Evolutionary conservation across 2,329 filamentous ascomycete species (phyloP).

Genomic region (Aspergillus calidoustus): DNA sequence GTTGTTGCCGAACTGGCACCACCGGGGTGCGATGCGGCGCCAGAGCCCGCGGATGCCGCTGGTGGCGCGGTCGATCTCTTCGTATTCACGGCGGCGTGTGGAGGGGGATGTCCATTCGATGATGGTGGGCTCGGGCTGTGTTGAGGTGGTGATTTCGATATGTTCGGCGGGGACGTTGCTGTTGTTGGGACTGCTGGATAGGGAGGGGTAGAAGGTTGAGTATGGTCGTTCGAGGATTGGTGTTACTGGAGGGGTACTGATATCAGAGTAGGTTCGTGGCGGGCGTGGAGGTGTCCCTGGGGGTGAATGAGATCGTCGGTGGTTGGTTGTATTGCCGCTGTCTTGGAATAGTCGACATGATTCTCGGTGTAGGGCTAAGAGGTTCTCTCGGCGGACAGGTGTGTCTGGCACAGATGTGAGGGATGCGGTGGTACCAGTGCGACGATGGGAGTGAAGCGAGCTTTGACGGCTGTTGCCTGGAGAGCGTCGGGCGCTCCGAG

Average conservation of each 20-base stretch:
- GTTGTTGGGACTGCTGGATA: not conserved
- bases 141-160: conserved; percentile 2
- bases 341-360: conserved; percentile 47
- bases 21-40: conserved; percentile 46
- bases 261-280: conserved; percentile 19
- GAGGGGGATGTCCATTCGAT: conserved; percentile 54
- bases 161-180: not conserved
- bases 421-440: conserved; percentile 28
- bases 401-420: conserved; percentile 31
- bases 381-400: conserved; percentile 37
- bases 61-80: conserved; percentile 58
- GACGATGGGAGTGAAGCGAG: conserved; percentile 36
- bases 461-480: conserved; percentile 33
- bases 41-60: conserved; percentile 49
- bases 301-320: conserved; percentile 12
- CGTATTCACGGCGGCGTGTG: conserved; percentile 50
- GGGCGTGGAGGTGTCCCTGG: conserved; percentile 12
- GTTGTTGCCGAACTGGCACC: conserved; percentile 40
- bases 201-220: conserved; percentile 16
- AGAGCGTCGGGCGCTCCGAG: conserved; percentile 38
- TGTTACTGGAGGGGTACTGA: conserved; percentile 23
- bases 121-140: conserved; percentile 42
- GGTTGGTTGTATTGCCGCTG: conserved; percentile 13
- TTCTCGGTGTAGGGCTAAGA: conserved; percentile 45
- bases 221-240: conserved; percentile 12